Percentiles rank a stretch among this genome's conserved stretches.
Conservation (phyloP, 1,284 basidiomycete species). For the Boletellus deceptivus region DNA sequence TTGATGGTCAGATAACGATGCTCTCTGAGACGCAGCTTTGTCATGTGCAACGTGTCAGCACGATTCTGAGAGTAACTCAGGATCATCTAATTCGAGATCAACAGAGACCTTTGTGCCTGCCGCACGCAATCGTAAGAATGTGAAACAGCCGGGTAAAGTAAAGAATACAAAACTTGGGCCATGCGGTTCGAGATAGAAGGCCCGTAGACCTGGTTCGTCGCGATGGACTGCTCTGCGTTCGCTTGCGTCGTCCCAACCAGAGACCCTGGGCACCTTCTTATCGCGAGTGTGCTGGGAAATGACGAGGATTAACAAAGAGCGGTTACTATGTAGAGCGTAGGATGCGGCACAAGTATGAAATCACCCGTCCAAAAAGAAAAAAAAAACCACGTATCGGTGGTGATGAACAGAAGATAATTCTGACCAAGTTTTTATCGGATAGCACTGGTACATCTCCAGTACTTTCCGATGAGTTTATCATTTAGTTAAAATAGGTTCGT, state of each 20-base stretch:
- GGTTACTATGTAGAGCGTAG: background rate
- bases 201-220: constrained; percentile 99
- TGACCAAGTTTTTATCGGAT: constrained; percentile 99
- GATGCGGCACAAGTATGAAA: constrained; percentile 62
- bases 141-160: constrained; percentile 97
- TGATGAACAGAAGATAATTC: constrained; percentile 90
- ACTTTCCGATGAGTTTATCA: constrained; percentile 90
- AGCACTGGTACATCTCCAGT: constrained; percentile 83
- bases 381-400: constrained; percentile 91
- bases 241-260: constrained; percentile 88
- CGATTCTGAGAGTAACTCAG: constrained; percentile 94
- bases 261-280: constrained; percentile 91
- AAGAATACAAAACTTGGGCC: constrained; percentile 96
- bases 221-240: constrained; percentile 92
- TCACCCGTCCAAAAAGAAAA: constrained; percentile 81
- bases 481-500: constrained; percentile 93
- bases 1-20: constrained; percentile 97
- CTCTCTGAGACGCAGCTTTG: constrained; percentile 96
- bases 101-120: constrained; percentile 87
- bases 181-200: constrained; percentile 98
- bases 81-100: constrained; percentile 88
- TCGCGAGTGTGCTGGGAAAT: constrained; percentile 75
- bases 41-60: constrained; percentile 96
- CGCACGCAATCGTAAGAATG: constrained; percentile 88
- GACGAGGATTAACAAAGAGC: background rate